Conservation (phyloP, 176 grass and related monocot species). For the Coix lacrymajobi region DNA sequence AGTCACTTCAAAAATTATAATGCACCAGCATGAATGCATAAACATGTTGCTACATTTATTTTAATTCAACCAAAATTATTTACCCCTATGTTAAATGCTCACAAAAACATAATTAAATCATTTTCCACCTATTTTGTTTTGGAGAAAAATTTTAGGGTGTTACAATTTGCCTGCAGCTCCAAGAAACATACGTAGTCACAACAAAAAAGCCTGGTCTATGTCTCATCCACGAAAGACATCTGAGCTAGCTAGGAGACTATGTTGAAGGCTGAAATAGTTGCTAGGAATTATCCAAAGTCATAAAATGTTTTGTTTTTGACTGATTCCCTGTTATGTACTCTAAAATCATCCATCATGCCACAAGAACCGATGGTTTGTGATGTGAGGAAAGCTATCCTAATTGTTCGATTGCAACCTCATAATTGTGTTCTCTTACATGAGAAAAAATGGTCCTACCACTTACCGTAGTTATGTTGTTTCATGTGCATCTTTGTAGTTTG, state of each 20-base stretch:
- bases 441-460: background rate
- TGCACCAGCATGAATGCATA: too few species aligned
- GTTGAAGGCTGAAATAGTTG: slow-evolving; percentile 14
- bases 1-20: too few species aligned
- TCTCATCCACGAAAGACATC: background rate
- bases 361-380: slow-evolving; percentile 13
- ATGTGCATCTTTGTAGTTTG: too few species aligned
- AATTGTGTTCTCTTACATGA: background rate
- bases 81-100: too few species aligned
- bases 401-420: background rate
- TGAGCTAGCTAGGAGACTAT: slow-evolving; percentile 12
- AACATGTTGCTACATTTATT: too few species aligned
- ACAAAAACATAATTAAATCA: too few species aligned
- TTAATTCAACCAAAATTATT: too few species aligned
- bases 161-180: slow-evolving; percentile 40
- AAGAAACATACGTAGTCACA: slow-evolving; percentile 31
- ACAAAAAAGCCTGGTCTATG: background rate
- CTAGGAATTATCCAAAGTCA: slow-evolving; percentile 8
- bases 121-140: too few species aligned
- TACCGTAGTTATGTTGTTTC: background rate
- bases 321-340: background rate
- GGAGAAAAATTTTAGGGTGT: too few species aligned
- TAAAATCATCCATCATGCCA: slow-evolving; percentile 12
- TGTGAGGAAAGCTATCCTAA: background rate
- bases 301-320: too few species aligned